Evolutionary conservation across 2,329 filamentous ascomycete species (phyloP), one percentile per base, ranked within the genome.

Genomic region (Cladobotryum protrusum): DNA sequence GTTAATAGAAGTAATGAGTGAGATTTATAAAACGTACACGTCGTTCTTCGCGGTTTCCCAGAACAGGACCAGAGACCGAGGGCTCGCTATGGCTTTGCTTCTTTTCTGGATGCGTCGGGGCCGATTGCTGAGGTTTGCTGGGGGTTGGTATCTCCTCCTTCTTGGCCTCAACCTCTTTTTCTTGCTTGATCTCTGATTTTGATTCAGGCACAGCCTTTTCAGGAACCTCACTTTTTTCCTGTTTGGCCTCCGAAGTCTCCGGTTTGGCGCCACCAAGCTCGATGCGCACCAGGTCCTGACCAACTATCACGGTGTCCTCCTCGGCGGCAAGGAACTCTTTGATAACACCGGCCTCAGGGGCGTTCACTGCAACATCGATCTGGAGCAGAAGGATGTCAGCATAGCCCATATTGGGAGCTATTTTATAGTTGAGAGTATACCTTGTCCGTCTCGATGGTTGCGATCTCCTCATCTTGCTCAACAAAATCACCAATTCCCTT

Each of bases 391-490:
- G 42, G 33, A 43, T 17, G 47, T 58, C 48, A 58, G 45, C 42
- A 36, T 44, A n/a, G 32, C 32, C n/a, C 39, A 41, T 6, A 12
- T 5, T 14, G 14, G 14, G 5, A 37, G 14, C n/a, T n/a, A 12
- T 3, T 6, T n/a, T 6, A 35, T 29, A 35, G 45, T 43, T 44
- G 13, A 46, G 24, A 33, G 50, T 67, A 55, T 74, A 89, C 89
- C 84, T 99, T 99, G 79, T 99, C 93, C 13, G 93, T 99, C 73
- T 99, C 93, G 64, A 99, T 99, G 45, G 92, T 96, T 32, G 93
- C 93, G 68, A 99, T 92, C 70, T 99, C 93, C 73, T 97, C 93
- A 65, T 99, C 93, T 63, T 86, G 85, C 74, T 95, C 90, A 47
- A 99, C 91, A 61, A 83, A 91, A 68, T 99, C 93, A 63, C 93